These are phyloP conservation scores for Candida sonorensis DNA, from an alignment of 805 yeast species.

Conservation along the genomic window DNA sequence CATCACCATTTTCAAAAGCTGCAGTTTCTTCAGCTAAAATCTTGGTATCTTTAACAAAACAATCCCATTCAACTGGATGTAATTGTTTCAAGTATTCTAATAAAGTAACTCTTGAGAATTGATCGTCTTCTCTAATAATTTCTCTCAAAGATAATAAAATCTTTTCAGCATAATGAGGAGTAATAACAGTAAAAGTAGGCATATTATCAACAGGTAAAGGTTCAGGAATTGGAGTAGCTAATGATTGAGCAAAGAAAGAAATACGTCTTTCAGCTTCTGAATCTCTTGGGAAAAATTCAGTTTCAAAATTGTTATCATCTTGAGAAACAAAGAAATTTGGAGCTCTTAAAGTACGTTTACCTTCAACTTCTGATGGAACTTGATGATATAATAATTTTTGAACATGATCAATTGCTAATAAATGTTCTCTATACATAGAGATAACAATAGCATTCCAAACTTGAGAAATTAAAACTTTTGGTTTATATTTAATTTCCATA, in stretches of 20 bases:
- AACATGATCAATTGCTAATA: conserved; percentile 44
- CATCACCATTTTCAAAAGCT: conserved; percentile 59
- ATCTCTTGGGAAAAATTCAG: conserved; percentile 94
- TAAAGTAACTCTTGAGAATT: conserved; percentile 88
- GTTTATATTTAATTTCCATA: conserved; percentile 37
- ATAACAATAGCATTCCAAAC: conserved; percentile 50
- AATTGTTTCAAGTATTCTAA: conserved; percentile 91
- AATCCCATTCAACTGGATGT: conserved; percentile 96
- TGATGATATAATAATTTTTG: conserved; percentile 29
- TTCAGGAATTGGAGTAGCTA: conserved; percentile 98
- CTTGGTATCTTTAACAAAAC: conserved; percentile 94
- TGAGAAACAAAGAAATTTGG: conserved; percentile 44
- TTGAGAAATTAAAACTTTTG: conserved; percentile 35
- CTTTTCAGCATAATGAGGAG: conserved; percentile 96
- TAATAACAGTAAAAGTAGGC: conserved; percentile 97
- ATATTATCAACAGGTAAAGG: conserved; percentile 98
- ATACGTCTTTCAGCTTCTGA: conserved; percentile 99
- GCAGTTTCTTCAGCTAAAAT: conserved; percentile 92
- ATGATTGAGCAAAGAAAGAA: conserved; percentile 97
- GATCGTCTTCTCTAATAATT: conserved; percentile 95
- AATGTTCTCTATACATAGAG: conserved; percentile 49
- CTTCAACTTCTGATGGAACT: conserved; percentile 45
- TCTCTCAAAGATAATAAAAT: conserved; percentile 89
- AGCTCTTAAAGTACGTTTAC: conserved; percentile 25
- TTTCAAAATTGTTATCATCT: conserved; percentile 70